Evolutionary conservation across 2,329 filamentous ascomycete species (phyloP), one percentile per base, ranked within the genome.

Genomic region (Diaporthe caulivora): DNA sequence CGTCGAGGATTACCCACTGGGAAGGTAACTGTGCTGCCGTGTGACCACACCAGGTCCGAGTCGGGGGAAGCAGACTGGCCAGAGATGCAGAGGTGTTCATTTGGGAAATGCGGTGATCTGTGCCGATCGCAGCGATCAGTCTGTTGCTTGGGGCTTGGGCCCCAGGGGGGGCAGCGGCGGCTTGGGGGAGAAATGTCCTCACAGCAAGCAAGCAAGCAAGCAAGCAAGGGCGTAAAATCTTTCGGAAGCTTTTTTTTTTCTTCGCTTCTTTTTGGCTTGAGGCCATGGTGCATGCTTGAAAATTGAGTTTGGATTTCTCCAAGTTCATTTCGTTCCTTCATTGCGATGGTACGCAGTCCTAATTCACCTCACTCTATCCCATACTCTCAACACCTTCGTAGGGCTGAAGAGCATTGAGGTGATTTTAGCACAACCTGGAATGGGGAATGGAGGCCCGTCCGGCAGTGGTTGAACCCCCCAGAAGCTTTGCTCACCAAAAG

Each of bases 51-150:
- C 60, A n/a, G n/a, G n/a, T n/a, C n/a, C n/a, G n/a, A n/a, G n/a
- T n/a, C n/a, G n/a, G 18, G 10, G 60, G 11, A 10, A 51, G 47
- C 62, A 26, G 47, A 67, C 21, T 40, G 62, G 62, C 62, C 47
- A 40, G 21, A 51, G 62, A 51, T 26, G 62, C 44, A 49, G 44
- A 49, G 44, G 21, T n/a, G 44, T 24, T 53, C 15, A 53, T 67
- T 53, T 53, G 62, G 47, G 31, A 13, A 10, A 31, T 24, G 62
- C 47, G 62, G n/a, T 53, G 62, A 67, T 67, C 62, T 40, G 15
- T 53, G 62, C 17, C 47, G 47, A 67, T 67, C 62, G 2, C 62
- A 67, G 62, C 62, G 62, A 67, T 67, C 62, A 10, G 29, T 53
- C 31, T 49, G 15, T 53, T 29, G 37, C 47, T 67, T n/a, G n/a